These are phyloP conservation scores for Pseudonectria buxi DNA, from an alignment of 2,329 filamentous ascomycete genomes.

Conservation along the genomic window DNA sequence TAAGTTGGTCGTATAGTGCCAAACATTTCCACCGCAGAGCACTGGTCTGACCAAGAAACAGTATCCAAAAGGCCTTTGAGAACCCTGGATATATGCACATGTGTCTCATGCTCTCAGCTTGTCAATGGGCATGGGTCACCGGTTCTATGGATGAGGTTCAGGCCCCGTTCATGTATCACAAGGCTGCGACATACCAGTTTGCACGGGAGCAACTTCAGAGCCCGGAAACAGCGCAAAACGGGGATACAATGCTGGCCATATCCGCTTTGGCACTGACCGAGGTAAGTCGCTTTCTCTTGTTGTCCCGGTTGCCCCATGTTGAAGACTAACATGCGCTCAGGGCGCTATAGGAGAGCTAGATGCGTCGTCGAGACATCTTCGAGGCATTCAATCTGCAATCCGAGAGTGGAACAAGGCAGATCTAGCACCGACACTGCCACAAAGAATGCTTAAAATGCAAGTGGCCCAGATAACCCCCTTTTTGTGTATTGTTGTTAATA, in stretches of 20 bases:
- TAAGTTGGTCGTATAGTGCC: slow-evolving; percentile 12
- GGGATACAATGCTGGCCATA: slow-evolving; percentile 37
- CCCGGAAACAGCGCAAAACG: slow-evolving; percentile 31
- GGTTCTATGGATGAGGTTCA: slow-evolving; percentile 38
- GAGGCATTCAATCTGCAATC: slow-evolving; percentile 28
- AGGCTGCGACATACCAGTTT: slow-evolving; percentile 40
- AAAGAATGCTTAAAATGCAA: slow-evolving; percentile 38
- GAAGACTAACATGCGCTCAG: slow-evolving; percentile 19
- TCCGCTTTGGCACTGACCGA: slow-evolving; percentile 38
- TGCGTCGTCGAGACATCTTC: slow-evolving; percentile 36
- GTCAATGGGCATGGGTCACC: slow-evolving; percentile 40
- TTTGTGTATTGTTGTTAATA: slow-evolving; percentile 5
- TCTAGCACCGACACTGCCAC: slow-evolving; percentile 27
- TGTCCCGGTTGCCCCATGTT: not conserved
- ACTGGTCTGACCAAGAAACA: slow-evolving; percentile 17
- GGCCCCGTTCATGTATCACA: slow-evolving; percentile 40
- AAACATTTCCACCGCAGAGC: not conserved
- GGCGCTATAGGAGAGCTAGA: slow-evolving; percentile 37
- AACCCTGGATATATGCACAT: slow-evolving; percentile 40
- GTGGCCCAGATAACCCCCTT: slow-evolving; percentile 6
- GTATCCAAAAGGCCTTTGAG: slow-evolving; percentile 36
- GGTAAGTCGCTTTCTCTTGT: slow-evolving; percentile 21
- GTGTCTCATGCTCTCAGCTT: slow-evolving; percentile 37
- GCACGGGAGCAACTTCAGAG: slow-evolving; percentile 36
- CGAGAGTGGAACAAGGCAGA: slow-evolving; percentile 15